Conservation (phyloP, 1,139 yeast species). For the Kurtzmaniella quercitrusa region DNA sequence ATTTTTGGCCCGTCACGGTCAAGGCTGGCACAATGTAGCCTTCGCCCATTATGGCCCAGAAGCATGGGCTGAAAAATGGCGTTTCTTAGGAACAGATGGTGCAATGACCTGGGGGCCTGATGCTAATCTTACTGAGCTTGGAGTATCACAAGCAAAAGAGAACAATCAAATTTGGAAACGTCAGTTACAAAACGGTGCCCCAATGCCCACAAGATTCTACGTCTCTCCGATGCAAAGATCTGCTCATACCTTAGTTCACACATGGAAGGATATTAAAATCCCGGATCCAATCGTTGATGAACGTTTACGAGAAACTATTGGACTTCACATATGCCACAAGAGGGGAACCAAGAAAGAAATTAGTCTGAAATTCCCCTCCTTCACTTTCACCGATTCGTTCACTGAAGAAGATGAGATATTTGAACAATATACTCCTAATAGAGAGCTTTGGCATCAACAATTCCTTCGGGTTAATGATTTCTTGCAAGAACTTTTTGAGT, state of each 20-base stretch:
- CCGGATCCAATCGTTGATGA: constrained; percentile 45
- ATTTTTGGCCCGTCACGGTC: constrained; percentile 72
- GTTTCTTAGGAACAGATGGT: constrained; percentile 52
- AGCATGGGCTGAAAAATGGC: constrained; percentile 60
- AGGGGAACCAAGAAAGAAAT: constrained; percentile 37
- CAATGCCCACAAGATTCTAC: constrained; percentile 52
- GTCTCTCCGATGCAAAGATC: constrained; percentile 67
- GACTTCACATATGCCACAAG: constrained; percentile 65
- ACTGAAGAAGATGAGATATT: constrained; percentile 46
- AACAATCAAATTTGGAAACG: constrained; percentile 42
- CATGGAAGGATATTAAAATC: constrained; percentile 50
- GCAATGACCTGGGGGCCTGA: constrained; percentile 65
- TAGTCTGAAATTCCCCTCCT: constrained; percentile 18
- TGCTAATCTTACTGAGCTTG: constrained; percentile 57
- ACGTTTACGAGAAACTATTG: constrained; percentile 61
- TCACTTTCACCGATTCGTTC: constrained; percentile 43
- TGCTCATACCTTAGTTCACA: constrained; percentile 49
- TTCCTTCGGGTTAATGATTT: constrained; percentile 45
- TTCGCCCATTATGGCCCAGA: constrained; percentile 51
- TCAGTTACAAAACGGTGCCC: constrained; percentile 45
- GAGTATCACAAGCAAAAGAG: constrained; percentile 41
- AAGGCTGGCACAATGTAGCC: constrained; percentile 70
- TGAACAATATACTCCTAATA: constrained; percentile 37
- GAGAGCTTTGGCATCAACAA: constrained; percentile 39
- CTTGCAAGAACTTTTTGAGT: constrained; percentile 46